These are phyloP conservation scores for Entomortierella beljakovae DNA, from an alignment of 192 early-diverging fungal species.

Conservation along the genomic window DNA sequence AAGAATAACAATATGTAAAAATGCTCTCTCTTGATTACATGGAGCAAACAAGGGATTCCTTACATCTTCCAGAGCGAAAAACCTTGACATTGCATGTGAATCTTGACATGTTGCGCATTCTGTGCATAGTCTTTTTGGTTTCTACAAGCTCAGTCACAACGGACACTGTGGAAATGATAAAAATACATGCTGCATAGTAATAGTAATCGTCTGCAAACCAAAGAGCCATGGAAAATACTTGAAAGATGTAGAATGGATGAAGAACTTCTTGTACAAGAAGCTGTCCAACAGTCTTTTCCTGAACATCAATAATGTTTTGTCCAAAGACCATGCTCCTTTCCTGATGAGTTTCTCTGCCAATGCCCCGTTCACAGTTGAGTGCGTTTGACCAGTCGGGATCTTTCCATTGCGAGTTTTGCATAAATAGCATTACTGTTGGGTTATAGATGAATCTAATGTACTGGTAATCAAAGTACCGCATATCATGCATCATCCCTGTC, in stretches of 20 bases:
- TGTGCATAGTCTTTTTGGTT: slow-evolving; percentile 69
- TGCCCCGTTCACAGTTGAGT: slow-evolving; percentile 62
- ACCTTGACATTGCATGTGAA: slow-evolving; percentile 86
- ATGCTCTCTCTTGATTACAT: slow-evolving; percentile 14
- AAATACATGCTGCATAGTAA: slow-evolving; percentile 94
- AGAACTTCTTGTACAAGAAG: slow-evolving; percentile 81
- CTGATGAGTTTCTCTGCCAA: slow-evolving; percentile 62
- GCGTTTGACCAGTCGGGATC: slow-evolving; percentile 62
- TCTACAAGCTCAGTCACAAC: slow-evolving; percentile 56
- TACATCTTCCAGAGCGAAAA: slow-evolving; percentile 72
- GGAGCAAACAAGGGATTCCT: slow-evolving; percentile 9
- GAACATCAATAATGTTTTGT: slow-evolving; percentile 76
- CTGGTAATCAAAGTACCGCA: slow-evolving; percentile 66
- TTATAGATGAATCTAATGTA: slow-evolving; percentile 67
- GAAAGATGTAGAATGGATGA: slow-evolving; percentile 89
- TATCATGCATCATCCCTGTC: slow-evolving; percentile 55
- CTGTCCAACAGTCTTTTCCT: slow-evolving; percentile 69
- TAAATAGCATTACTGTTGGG: slow-evolving; percentile 60
- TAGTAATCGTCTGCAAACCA: slow-evolving; percentile 96
- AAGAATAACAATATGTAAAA: slow-evolving; percentile 32
- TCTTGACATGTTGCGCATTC: slow-evolving; percentile 87
- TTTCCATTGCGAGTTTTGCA: slow-evolving; percentile 65
- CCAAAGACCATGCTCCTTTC: slow-evolving; percentile 78
- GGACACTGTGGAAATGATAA: slow-evolving; percentile 83
- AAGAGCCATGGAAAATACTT: slow-evolving; percentile 78